Evolutionary conservation across 2,329 filamentous ascomycete species (phyloP), one percentile per base, ranked within the genome.

Genomic region (Thelonectria blattea): DNA sequence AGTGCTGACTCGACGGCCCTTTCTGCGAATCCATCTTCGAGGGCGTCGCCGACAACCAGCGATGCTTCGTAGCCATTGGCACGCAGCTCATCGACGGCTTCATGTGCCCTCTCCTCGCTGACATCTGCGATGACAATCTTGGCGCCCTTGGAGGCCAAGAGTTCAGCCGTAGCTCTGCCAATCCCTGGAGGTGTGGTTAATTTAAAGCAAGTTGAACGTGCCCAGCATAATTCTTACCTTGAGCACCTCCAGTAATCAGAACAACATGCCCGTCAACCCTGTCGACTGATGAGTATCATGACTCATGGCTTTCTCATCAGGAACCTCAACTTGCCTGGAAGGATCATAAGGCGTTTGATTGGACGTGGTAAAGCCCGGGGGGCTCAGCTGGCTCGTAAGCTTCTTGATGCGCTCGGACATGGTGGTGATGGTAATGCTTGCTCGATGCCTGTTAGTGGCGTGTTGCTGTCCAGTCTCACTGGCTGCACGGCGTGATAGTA

Each of bases 71-170:
- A 14, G 5, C 41, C 52, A 5, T 3, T 27, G 9, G 24, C n/a
- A 5, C 27, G 52, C 11, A 54, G 42, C 14, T 47, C 52, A 8
- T 7, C 3, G 27, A 54, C 52, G 17, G 52, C 41, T 17, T 46
- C 52, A n/a, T 34, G 3, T 46, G 42, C 9, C 27, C 45, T 54
- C 5, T 18, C 52, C n/a, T 54, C 27, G 34, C 27, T 34, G 17
- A 54, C 41, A 20, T 54, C 52, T 46, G 27, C 52, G 10, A 54
- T 46, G 2, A 37, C 52, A 54, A 54, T 54, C n/a, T 46, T 45
- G 2, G 52, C 52, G n/a, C 52, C 52, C 37, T 54, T 54, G 15
- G 41, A 32, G 11, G 41, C 52, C 3, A 54, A 4, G 7, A 54
- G 42, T 1, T 47, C 18, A 22, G 52, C 52, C 1, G 52, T 41